These are phyloP conservation scores for Tetrahymena malaccensis DNA, from an alignment of 73 alveolate species.

Conservation along the genomic window DNA sequence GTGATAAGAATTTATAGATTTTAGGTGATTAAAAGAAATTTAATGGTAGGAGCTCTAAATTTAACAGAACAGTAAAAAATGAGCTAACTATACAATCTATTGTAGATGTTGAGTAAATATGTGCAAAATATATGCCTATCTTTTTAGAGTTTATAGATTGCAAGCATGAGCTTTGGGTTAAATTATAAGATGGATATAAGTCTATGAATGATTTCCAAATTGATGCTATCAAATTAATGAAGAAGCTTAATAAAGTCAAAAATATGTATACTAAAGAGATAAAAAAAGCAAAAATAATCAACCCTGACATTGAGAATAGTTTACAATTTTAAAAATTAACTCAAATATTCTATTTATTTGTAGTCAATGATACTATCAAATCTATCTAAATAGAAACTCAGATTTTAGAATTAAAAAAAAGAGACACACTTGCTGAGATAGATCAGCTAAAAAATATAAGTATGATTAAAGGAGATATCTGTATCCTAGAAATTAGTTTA, in stretches of 20 bases:
- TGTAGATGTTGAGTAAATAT: neutral
- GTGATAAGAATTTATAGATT: too few relatives aligned
- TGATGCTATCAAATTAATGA: neutral
- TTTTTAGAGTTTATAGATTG: neutral
- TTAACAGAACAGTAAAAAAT: neutral
- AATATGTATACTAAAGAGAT: neutral
- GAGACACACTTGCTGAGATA: neutral
- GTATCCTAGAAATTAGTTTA: neutral
- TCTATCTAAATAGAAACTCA: neutral
- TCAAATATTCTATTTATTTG: neutral
- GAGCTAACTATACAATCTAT: neutral
- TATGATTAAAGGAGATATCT: neutral
- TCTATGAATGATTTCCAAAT: neutral
- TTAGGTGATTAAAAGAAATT: too few relatives aligned
- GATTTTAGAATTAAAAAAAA: neutral
- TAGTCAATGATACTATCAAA: neutral
- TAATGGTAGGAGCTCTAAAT: neutral
- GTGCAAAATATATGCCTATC: neutral
- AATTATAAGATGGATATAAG: neutral
- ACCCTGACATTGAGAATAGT: neutral
- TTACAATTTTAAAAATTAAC: neutral
- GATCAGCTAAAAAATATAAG: neutral
- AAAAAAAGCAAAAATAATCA: neutral
- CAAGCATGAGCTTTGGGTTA: neutral
- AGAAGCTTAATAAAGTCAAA: neutral